phyloP scores from a whole-genome alignment of 768 basidiomycete species.

The Lentinula sp. region DNA sequence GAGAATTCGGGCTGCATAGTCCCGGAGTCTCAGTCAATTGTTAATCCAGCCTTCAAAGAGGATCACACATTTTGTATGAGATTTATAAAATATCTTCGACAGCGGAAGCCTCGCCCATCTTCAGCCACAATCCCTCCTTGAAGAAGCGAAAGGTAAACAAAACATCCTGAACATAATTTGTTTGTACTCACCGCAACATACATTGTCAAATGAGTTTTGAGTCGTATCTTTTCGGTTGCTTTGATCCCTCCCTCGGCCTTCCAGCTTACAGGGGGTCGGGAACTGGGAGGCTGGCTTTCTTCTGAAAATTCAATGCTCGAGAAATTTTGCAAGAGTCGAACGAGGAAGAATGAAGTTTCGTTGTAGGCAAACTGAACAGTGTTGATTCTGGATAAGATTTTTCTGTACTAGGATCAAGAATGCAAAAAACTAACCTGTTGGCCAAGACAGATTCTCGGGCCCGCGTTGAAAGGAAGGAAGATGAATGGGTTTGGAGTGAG shows the following conservation, averaged over 20 bases:
- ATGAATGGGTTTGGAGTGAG: slow-evolving; percentile 47
- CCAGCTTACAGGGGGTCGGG: slow-evolving; percentile 43
- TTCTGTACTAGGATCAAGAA: neutral
- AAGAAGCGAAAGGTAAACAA: neutral
- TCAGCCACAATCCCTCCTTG: slow-evolving; percentile 29
- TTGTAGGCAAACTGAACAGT: slow-evolving; percentile 52
- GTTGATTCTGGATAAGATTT: neutral
- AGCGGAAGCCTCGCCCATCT: slow-evolving; percentile 20
- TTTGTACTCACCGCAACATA: slow-evolving; percentile 34
- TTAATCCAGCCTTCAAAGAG: too few relatives aligned
- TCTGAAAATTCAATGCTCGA: slow-evolving; percentile 35
- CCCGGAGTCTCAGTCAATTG: too few relatives aligned
- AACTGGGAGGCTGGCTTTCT: slow-evolving; percentile 36
- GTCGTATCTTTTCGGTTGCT: slow-evolving; percentile 38
- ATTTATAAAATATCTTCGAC: neutral
- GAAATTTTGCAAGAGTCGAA: slow-evolving; percentile 53
- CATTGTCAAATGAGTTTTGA: slow-evolving; percentile 49
- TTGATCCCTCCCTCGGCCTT: slow-evolving; percentile 26
- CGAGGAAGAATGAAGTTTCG: slow-evolving; percentile 58
- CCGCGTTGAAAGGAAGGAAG: slow-evolving; percentile 49
- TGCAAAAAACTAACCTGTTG: slow-evolving; percentile 20
- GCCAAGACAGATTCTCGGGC: slow-evolving; percentile 44
- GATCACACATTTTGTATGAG: neutral
- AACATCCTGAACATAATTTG: neutral
- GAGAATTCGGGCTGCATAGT: too few relatives aligned